Base-by-base conservation (phyloP, 1,139 yeast genomes). In the Debaryomycetaceae sp. region DNA sequence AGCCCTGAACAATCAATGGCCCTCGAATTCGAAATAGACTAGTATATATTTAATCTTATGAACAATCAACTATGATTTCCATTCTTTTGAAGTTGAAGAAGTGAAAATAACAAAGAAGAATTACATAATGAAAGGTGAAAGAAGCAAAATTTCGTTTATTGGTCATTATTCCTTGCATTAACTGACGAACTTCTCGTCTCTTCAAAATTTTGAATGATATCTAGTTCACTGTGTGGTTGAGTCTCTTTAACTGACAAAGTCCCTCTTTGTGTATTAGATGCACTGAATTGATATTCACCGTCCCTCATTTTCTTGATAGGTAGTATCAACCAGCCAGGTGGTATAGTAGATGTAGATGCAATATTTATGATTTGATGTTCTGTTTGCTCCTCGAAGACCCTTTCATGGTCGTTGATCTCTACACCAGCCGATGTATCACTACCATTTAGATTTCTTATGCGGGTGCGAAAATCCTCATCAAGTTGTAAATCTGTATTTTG, bases 281-380 rank as follows among this genome's bases (percentile, higher is more conserved):
- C 45, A 33, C 49, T 48, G 6, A 66, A 63, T n/a, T 42, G 47
- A 43, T 60, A 65, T 24, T 48, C 47, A n/a, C 43, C 45, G 9
- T 46, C 49, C 5, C 46, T 45, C 2, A 44, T 34, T 43, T 50
- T 48, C 23, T 43, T 44, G 6, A 67, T 42, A 1, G 75, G 75
- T 20, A 70, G 46, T 6, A 66, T 36, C 1, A 63, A 53, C 74
- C 75, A 69, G 38, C 62, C 62, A 2, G 71, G 71, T 6, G 75
- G 75, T 8, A 67, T 42, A 3, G 66, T 38, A 1, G 71, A 68
- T 31, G 52, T 54, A 2, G 49, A 44, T 3, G 72, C 70, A 30
- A 60, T 51, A 4, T 44, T 38, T 13, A 65, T 57, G 3, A 57
- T 52, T 45, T 63, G 67, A 41, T 49, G 56, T n/a, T 42, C 44